Evolutionary conservation across 2,329 filamentous ascomycete species (phyloP), one percentile per base, ranked within the genome.

Genomic region (Aspergillus eucalypticola): DNA sequence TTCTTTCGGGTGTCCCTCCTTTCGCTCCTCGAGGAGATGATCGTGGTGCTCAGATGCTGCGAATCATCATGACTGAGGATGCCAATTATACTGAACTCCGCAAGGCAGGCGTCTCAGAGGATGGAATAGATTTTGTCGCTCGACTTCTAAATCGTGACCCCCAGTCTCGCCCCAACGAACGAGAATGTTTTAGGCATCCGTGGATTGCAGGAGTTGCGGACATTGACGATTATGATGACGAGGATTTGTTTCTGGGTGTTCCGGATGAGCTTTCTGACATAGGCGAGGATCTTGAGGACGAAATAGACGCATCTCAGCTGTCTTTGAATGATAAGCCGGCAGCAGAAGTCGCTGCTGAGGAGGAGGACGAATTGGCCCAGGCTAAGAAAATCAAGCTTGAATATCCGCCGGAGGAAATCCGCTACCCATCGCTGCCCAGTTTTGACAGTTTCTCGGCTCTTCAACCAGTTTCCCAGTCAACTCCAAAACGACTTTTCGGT

Each of bases 101-200:
- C 8, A 72, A 78, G 5, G 77, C 75, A 8, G 79, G 80, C 0
- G 81, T 95, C 7, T 92, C 92, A 0, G 78, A 84, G 1, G 73
- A 81, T 2, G 90, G 89, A 10, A 86, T 96, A 51, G 84, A 92
- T 65, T 90, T 96, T 66, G 79, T 98, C 32, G 78, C 80, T 15
- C 81, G 82, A n/a, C 95, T 97, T 85, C 85, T 98, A 4, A 87
- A 92, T 65, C 86, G 86, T n/a, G 87, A 92, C 53, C 92, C 94
- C 1, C 84, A 89, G 58, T 77, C 84, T n/a, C 87, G 94, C 59
- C 90, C 92, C 0, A 90, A 88, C 0, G 88, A 95, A 48, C 73
- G 79, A 5, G 83, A 90, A 54, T 88, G 96, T 56, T 83, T 91
- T 60, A 76, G 78, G 11, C 90, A 95, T 73, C 79, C 84, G 1